Evolutionary conservation across 768 basidiomycete species (phyloP), one percentile per base, ranked within the genome.

Genomic region (Pleurotus cornucopiae): DNA sequence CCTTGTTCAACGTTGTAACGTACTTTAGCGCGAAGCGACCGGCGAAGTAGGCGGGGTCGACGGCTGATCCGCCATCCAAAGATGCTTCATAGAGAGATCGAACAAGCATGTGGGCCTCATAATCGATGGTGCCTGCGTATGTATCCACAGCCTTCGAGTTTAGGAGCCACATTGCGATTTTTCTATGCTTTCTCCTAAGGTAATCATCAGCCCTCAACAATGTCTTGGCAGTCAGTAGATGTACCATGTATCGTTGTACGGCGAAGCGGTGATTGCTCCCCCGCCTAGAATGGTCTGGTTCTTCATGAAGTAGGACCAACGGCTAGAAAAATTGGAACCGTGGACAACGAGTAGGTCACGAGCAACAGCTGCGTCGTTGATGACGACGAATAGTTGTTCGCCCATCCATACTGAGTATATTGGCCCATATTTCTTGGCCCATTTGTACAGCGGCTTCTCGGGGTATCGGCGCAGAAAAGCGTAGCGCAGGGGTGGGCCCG

Each of bases 331-430:
- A 3, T 64, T 63, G 1, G 70, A 64, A n/a, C 73, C 74, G 44
- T 74, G 65, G 9, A 63, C 62, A 2, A 76, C 70, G 0, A 75
- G 55, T 1, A 76, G 65, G 54, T 76, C 73, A 5, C 61, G 61
- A n/a, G 66, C 73, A 20, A 73, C 55, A 2, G 60, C 46, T 9
- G 73, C 68, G 58, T 73, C 72, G 44, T 68, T 69, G 11, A 75
- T 54, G 23, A 72, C 67, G 16, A 75, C 66, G 30, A 74, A 71
- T 13, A 74, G 66, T 53, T 74, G 72, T 30, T 60, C 67, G 4
- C 74, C 74, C 62, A 74, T 65, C 69, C 71, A 73, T 14, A 76
- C 55, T 0, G 71, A 74, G 57, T 64, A 74, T 0, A 76, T 37
- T 1, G 66, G 60, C 1, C 73, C 74, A 46, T 65, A 74, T 39